phyloP scores from a whole-genome alignment of 441 rosid species.

The Pelargonium cotyledonis region DNA sequence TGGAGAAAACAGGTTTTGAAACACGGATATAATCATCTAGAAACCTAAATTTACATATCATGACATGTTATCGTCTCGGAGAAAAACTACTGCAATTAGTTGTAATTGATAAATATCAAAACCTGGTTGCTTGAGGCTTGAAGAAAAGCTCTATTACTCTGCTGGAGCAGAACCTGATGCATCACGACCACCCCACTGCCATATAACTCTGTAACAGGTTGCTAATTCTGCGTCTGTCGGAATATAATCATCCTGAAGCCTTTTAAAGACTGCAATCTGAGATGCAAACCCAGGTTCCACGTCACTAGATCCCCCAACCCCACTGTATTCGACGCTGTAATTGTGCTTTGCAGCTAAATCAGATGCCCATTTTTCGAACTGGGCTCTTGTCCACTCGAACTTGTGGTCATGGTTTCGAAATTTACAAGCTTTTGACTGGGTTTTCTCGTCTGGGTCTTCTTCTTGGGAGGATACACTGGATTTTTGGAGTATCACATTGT shows the following conservation, averaged over 20 bases:
- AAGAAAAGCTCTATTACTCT: background rate
- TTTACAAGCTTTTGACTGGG: conserved; percentile 39
- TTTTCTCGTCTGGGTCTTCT: conserved; percentile 53
- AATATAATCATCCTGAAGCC: conserved; percentile 24
- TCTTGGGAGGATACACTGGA: conserved; percentile 44
- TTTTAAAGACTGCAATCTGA: conserved; percentile 74
- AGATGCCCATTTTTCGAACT: conserved; percentile 71
- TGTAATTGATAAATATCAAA: conserved; percentile 3
- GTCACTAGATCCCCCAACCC: conserved; percentile 77
- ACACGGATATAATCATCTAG: background rate
- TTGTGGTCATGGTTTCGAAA: conserved; percentile 97
- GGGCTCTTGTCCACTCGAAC: conserved; percentile 95
- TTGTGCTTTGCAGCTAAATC: conserved; percentile 48
- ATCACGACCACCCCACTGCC: conserved; percentile 55
- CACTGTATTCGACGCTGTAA: conserved; percentile 72
- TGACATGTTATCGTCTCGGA: background rate
- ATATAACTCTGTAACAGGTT: conserved; percentile 42
- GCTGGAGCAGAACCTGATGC: background rate
- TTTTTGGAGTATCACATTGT: conserved; percentile 72
- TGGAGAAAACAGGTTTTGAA: background rate
- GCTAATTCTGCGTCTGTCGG: conserved; percentile 11
- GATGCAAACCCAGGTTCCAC: conserved; percentile 86
- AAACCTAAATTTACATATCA: background rate
- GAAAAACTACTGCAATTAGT: background rate
- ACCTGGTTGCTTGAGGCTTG: background rate